Percentiles rank a stretch among this genome's conserved stretches.
Conservation (phyloP, 352 stramenopile species). For the Blastocystis sp. region DNA sequence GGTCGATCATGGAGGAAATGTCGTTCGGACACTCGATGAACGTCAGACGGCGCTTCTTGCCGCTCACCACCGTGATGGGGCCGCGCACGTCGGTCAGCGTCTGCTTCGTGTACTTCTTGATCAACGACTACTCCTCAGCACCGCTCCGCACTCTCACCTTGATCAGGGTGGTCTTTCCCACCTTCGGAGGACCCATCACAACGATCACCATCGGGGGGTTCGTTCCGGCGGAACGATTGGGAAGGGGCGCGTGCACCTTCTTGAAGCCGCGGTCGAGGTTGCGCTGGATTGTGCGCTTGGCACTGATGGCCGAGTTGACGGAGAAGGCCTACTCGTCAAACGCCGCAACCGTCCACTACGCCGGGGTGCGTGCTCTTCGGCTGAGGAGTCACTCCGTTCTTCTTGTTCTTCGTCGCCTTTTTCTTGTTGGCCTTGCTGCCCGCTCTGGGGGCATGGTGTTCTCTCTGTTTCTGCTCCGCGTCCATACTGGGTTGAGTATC, state of each 20-base stretch:
- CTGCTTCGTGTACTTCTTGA: constrained; percentile 98
- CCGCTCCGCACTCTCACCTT: constrained; percentile 72
- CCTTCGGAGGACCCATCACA: constrained; percentile 92
- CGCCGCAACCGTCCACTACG: constrained; percentile 64
- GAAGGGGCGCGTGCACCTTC: constrained; percentile 88
- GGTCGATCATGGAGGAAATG: constrained; percentile 81
- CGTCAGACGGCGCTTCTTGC: constrained; percentile 94
- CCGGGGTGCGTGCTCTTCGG: constrained; percentile 78
- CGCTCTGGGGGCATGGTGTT: constrained; percentile 53
- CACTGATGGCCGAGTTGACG: constrained; percentile 89
- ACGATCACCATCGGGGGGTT: constrained; percentile 90
- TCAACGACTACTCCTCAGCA: constrained; percentile 80
- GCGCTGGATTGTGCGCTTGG: constrained; percentile 91
- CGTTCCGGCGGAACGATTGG: constrained; percentile 80
- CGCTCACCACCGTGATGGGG: constrained; percentile 95
- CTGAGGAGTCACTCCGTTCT: constrained; percentile 79
- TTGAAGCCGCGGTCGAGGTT: constrained; percentile 93
- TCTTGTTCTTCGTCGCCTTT: constrained; percentile 89
- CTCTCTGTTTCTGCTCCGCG: constrained; percentile 46
- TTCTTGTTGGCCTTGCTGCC: constrained; percentile 75
- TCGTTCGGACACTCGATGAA: constrained; percentile 97
- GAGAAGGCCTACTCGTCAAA: constrained; percentile 94
- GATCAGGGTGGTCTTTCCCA: constrained; percentile 97
- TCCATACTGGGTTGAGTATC: neutral
- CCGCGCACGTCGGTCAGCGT: constrained; percentile 92